Evolutionary conservation across 768 basidiomycete species (phyloP).

Genomic region (Crepidotus variabilis): DNA sequence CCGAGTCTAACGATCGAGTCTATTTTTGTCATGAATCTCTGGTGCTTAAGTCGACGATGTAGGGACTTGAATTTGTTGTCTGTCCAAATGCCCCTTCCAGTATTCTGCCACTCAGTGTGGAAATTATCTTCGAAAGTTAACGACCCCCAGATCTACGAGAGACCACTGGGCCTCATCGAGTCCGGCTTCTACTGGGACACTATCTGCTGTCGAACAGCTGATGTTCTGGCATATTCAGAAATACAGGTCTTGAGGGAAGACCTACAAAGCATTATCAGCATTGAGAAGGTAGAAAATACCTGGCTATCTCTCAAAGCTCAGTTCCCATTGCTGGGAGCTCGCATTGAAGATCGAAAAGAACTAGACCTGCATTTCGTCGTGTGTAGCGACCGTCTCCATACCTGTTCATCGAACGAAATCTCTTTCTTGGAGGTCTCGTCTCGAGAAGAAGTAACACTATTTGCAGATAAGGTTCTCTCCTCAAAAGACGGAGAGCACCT

Average conservation of each 20-base stretch:
- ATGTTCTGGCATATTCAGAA: slow-evolving; percentile 32
- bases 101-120: background rate
- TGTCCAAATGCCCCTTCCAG: too few species aligned
- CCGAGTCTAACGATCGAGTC: too few species aligned
- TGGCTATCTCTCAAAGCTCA: slow-evolving; percentile 46
- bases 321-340: slow-evolving; percentile 46
- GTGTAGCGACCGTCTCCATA: slow-evolving; percentile 28
- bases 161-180: slow-evolving; percentile 38
- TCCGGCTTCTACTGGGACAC: slow-evolving; percentile 39
- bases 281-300: slow-evolving; percentile 32
- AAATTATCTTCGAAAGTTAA: background rate
- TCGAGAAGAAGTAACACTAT: slow-evolving; percentile 26
- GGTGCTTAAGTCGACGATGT: too few species aligned
- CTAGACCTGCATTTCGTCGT: slow-evolving; percentile 38
- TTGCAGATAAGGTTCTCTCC: slow-evolving; percentile 25
- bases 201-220: slow-evolving; percentile 40
- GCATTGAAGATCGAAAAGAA: slow-evolving; percentile 28
- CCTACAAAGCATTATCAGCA: slow-evolving; percentile 13
- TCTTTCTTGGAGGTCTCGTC: slow-evolving; percentile 28
- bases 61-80: too few species aligned
- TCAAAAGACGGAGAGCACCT: slow-evolving; percentile 20
- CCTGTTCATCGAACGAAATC: slow-evolving; percentile 35
- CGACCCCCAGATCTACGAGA: slow-evolving; percentile 21
- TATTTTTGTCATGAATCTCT: too few species aligned
- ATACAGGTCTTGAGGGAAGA: slow-evolving; percentile 18